phyloP scores from a whole-genome alignment of 306 rosid species.

The Vigna reflexopilosa region DNA sequence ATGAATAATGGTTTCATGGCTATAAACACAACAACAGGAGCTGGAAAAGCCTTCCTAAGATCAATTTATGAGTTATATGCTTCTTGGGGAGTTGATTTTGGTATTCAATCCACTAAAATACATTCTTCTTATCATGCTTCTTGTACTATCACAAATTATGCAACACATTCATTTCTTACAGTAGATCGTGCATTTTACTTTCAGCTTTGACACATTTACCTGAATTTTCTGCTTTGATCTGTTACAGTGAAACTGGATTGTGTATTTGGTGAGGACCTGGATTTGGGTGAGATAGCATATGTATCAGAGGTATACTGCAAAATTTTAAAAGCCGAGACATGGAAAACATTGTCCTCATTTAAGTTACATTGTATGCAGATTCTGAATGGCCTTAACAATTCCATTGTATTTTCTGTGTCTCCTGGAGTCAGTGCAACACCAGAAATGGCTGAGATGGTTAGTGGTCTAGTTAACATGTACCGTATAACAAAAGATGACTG shows the following conservation, averaged over 20 bases:
- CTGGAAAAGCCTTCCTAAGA: conserved; percentile 78
- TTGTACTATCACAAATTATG: background rate
- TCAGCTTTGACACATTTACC: conserved; percentile 16
- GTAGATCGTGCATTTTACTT: conserved; percentile 1
- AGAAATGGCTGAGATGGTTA: conserved; percentile 56
- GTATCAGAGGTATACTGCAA: conserved; percentile 60
- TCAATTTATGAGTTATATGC: conserved; percentile 73
- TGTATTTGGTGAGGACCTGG: conserved; percentile 76
- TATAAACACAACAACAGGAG: conserved; percentile 59
- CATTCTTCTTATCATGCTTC: background rate
- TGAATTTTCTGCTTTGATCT: conserved; percentile 36
- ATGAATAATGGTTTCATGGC: conserved; percentile 80
- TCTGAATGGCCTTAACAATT: conserved; percentile 53
- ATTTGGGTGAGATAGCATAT: conserved; percentile 58
- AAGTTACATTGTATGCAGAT: conserved; percentile 49
- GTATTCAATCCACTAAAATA: conserved; percentile 47
- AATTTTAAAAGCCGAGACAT: background rate
- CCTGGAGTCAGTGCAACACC: conserved; percentile 81
- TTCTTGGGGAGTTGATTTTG: conserved; percentile 88
- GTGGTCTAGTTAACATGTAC: conserved; percentile 64
- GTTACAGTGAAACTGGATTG: conserved; percentile 78
- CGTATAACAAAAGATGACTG: conserved; percentile 83
- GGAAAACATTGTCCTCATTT: background rate
- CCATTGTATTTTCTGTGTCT: conserved; percentile 67
- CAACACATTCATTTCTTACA: background rate